These are phyloP conservation scores for Beauveria caledonica DNA, from an alignment of 2,329 filamentous ascomycete genomes.

Conservation along the genomic window DNA sequence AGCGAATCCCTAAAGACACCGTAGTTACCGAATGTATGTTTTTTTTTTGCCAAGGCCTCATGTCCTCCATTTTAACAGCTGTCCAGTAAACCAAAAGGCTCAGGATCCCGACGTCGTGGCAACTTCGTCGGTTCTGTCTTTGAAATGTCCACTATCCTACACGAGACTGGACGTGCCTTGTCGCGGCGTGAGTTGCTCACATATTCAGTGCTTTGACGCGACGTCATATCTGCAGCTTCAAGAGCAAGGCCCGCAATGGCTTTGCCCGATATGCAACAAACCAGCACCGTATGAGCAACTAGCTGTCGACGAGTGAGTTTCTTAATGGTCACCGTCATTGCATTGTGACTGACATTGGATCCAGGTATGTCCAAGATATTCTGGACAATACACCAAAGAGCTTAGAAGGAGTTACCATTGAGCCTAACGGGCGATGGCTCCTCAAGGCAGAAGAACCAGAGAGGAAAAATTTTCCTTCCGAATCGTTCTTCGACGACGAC, in stretches of 20 bases:
- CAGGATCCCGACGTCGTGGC: conserved; percentile 84
- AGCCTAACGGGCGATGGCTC: conserved; percentile 75
- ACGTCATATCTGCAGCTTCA: conserved; percentile 87
- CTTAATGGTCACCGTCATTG: neutral
- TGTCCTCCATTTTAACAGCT: conserved; percentile 16
- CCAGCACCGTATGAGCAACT: conserved; percentile 70
- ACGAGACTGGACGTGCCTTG: conserved; percentile 73
- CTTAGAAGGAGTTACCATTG: conserved; percentile 80
- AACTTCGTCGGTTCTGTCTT: conserved; percentile 77
- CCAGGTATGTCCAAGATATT: conserved; percentile 80
- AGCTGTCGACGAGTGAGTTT: conserved; percentile 73
- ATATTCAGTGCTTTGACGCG: conserved; percentile 93
- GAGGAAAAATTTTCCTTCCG: conserved; percentile 20
- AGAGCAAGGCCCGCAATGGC: conserved; percentile 93
- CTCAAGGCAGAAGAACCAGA: conserved; percentile 26
- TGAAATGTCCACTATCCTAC: conserved; percentile 89
- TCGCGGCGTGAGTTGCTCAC: conserved; percentile 69
- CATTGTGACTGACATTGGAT: conserved; percentile 12
- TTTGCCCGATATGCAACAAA: conserved; percentile 91
- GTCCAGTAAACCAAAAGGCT: conserved; percentile 66
- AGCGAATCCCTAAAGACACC: conserved; percentile 68
- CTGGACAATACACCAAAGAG: conserved; percentile 61
- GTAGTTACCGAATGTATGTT: conserved; percentile 75
- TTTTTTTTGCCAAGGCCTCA: neutral
- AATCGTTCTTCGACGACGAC: conserved; percentile 23